Conservation (phyloP, 2,329 filamentous ascomycete species). For the Fusarium pseudocircinatum region DNA sequence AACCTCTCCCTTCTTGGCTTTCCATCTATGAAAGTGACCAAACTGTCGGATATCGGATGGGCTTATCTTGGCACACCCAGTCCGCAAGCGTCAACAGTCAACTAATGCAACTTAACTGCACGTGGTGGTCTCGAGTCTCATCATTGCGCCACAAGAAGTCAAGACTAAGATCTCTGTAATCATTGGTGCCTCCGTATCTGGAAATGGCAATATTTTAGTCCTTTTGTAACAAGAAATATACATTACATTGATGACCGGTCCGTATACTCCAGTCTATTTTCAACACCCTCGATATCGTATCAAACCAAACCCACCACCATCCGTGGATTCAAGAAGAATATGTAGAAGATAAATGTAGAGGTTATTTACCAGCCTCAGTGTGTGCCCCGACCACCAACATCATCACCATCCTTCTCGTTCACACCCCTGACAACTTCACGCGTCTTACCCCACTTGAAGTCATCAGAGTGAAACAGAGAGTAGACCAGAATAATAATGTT, state of each 20-base stretch:
- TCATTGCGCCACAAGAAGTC: neutral
- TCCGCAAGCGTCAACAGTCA: neutral
- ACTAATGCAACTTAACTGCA: neutral
- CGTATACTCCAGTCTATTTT: constrained; percentile 12
- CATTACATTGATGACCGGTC: constrained; percentile 14
- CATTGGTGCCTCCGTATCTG: neutral
- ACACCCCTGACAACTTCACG: constrained; percentile 48
- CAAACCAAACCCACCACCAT: neutral
- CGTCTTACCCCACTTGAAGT: constrained; percentile 60
- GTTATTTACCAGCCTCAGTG: constrained; percentile 18
- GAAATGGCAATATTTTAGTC: neutral
- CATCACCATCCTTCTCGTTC: constrained; percentile 42
- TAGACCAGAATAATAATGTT: constrained; percentile 56
- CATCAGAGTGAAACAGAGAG: constrained; percentile 54
- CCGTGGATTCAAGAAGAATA: no score
- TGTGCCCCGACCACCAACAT: constrained; percentile 39
- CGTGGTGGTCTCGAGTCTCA: neutral
- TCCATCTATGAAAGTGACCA: neutral
- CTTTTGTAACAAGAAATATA: constrained; percentile 2
- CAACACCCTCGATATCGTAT: neutral
- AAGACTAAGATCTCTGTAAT: neutral
- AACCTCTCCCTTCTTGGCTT: neutral
- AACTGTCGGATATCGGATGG: neutral
- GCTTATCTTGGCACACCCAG: neutral
- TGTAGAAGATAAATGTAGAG: neutral